Evolutionary conservation across 208 protist genomes (phyloP).

Genomic region (Dictyostelium gargantuum): DNA sequence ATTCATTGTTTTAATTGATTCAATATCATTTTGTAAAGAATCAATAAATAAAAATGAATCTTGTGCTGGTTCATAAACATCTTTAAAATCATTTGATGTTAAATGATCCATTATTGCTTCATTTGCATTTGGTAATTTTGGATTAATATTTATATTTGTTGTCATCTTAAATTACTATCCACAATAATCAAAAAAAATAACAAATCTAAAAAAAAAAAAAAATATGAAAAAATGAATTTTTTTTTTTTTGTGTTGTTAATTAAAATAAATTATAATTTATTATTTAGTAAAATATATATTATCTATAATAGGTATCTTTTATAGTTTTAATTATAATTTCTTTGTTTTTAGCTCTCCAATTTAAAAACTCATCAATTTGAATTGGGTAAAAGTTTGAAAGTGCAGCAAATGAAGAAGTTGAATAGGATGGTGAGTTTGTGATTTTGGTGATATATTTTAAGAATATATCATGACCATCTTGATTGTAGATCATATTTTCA

Average conservation of each 20-base stretch:
- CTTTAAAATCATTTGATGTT: slow-evolving; percentile 60
- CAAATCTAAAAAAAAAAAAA: too few species aligned
- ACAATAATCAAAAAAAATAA: background rate
- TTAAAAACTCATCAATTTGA: background rate
- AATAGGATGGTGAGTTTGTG: background rate
- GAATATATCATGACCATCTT: slow-evolving; percentile 1
- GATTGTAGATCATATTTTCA: slow-evolving; percentile 15
- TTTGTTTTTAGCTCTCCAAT: slow-evolving; percentile 21
- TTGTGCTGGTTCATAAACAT: slow-evolving; percentile 74
- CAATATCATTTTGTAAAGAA: slow-evolving; percentile 59
- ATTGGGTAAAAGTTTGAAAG: background rate
- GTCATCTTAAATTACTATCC: too few species aligned
- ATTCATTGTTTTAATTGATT: slow-evolving; percentile 6
- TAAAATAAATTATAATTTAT: too few species aligned
- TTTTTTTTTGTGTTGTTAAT: background rate
- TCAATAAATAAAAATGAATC: slow-evolving; percentile 77
- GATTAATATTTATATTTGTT: too few species aligned
- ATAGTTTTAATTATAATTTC: slow-evolving; percentile 6
- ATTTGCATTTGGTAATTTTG: background rate
- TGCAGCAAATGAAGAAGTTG: background rate
- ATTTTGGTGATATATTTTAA: background rate
- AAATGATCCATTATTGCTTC: slow-evolving; percentile 66
- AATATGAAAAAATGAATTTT: background rate
- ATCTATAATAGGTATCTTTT: slow-evolving; percentile 22
- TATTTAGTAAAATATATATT: too few species aligned